Conservation (phyloP, 2,329 filamentous ascomycete species). For the Botrytis byssoidea region DNA sequence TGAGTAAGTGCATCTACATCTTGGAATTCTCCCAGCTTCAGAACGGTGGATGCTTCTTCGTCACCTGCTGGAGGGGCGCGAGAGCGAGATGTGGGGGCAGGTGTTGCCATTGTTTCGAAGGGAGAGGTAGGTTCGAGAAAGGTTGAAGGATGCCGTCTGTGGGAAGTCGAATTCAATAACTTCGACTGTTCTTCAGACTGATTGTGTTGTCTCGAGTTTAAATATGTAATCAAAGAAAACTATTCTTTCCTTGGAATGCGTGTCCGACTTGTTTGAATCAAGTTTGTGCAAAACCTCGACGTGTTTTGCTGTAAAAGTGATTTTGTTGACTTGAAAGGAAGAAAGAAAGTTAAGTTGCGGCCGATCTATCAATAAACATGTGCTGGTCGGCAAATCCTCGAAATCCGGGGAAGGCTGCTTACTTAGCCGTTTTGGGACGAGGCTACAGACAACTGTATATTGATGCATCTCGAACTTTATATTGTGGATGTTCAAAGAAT, state of each 20-base stretch:
- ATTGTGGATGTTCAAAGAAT: neutral
- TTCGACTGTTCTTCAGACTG: neutral
- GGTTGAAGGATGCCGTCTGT: neutral
- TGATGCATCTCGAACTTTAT: neutral
- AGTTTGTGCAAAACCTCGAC: neutral
- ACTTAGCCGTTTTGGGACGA: slow-evolving; percentile 3
- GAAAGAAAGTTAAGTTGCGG: slow-evolving; percentile 5
- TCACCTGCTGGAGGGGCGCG: slow-evolving; percentile 72
- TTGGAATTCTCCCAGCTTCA: slow-evolving; percentile 91
- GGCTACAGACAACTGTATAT: neutral
- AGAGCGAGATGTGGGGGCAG: slow-evolving; percentile 53
- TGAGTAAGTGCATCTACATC: slow-evolving; percentile 88
- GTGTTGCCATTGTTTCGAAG: slow-evolving; percentile 22
- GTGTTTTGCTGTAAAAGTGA: neutral
- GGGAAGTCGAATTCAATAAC: neutral
- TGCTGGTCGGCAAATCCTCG: slow-evolving; percentile 17
- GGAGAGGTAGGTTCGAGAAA: neutral
- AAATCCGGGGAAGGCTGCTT: slow-evolving; percentile 17
- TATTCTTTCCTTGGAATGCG: neutral
- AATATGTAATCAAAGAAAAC: neutral
- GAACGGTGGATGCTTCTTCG: slow-evolving; percentile 78
- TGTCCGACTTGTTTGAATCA: neutral
- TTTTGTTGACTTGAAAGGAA: slow-evolving; percentile 10
- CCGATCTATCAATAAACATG: slow-evolving; percentile 4
- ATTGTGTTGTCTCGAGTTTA: neutral